Evolutionary conservation across 2,329 filamentous ascomycete genomes (phyloP).

Genomic region (Trichothecium sympodiale): DNA sequence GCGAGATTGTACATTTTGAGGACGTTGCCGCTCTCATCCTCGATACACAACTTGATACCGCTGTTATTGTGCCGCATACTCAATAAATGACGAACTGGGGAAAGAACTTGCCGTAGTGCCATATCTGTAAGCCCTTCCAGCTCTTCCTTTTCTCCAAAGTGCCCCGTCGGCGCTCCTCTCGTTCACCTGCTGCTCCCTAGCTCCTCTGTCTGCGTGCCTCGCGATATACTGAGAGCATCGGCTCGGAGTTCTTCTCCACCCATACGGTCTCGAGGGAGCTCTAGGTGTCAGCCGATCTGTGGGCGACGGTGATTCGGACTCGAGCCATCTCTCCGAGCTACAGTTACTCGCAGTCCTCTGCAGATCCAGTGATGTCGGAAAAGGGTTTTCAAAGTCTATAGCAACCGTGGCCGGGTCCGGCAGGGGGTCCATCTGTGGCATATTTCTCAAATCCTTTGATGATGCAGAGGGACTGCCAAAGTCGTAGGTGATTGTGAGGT

Average conservation of each 20-base stretch:
- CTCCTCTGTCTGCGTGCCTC: too few relatives aligned
- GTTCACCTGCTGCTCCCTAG: too few relatives aligned
- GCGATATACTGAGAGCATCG: too few relatives aligned
- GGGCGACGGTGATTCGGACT: too few relatives aligned
- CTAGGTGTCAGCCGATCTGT: too few relatives aligned
- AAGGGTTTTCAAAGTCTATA: slow-evolving; percentile 56
- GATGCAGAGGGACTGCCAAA: slow-evolving; percentile 74
- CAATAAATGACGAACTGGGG: background rate
- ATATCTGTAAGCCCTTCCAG: slow-evolving; percentile 76
- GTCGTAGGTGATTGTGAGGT: slow-evolving; percentile 93
- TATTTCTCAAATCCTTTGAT: slow-evolving; percentile 89
- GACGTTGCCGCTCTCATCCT: slow-evolving; percentile 78
- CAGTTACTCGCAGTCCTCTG: slow-evolving; percentile 27
- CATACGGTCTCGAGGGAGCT: too few relatives aligned
- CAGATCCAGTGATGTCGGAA: slow-evolving; percentile 42
- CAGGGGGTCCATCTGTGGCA: slow-evolving; percentile 57
- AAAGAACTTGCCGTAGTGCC: slow-evolving; percentile 55
- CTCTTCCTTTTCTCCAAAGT: slow-evolving; percentile 41
- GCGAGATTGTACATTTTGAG: slow-evolving; percentile 75
- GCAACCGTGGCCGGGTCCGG: slow-evolving; percentile 78
- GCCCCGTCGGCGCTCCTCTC: slow-evolving; percentile 41
- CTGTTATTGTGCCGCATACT: slow-evolving; percentile 18
- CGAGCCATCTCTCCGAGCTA: too few relatives aligned
- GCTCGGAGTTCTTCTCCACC: too few relatives aligned
- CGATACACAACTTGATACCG: slow-evolving; percentile 61